phyloP scores from a whole-genome alignment of 495 filamentous ascomycete species.

The Lepraria neglecta region DNA sequence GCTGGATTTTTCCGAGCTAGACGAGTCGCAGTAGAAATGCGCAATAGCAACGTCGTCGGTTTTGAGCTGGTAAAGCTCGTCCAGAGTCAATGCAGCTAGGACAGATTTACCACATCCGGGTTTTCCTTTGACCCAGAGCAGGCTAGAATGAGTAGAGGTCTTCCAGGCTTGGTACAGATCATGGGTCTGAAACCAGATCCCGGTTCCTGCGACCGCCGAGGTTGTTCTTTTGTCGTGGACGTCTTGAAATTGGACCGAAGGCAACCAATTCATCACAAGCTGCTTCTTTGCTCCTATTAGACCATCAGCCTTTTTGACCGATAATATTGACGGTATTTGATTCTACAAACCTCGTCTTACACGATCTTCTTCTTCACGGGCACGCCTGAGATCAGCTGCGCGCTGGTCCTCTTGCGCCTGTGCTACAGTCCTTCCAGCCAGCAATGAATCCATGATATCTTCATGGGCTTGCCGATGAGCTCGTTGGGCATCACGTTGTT shows the following conservation, averaged over 20 bases:
- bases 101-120: conserved; percentile 12
- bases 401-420: conserved; percentile 1
- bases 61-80: conserved; percentile 3
- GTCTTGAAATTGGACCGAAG: neutral
- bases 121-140: conserved; percentile 9
- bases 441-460: neutral
- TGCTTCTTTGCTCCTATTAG: neutral
- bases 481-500: conserved; percentile 1
- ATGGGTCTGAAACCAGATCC: conserved; percentile 3
- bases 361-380: neutral
- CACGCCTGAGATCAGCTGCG: neutral
- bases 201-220: conserved; percentile 1
- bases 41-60: neutral
- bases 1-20: neutral
- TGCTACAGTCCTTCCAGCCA: neutral
- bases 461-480: conserved; percentile 4
- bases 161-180: conserved; percentile 6
- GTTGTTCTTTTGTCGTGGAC: conserved; percentile 2
- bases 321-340: neutral
- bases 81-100: conserved; percentile 2
- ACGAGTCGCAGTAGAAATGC: conserved; percentile 1
- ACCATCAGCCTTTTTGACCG: neutral
- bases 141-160: neutral
- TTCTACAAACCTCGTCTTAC: neutral
- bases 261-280: neutral